These are phyloP conservation scores for Aspergillus arachidicola DNA, from an alignment of 2,329 filamentous ascomycete species.

Conservation along the genomic window DNA sequence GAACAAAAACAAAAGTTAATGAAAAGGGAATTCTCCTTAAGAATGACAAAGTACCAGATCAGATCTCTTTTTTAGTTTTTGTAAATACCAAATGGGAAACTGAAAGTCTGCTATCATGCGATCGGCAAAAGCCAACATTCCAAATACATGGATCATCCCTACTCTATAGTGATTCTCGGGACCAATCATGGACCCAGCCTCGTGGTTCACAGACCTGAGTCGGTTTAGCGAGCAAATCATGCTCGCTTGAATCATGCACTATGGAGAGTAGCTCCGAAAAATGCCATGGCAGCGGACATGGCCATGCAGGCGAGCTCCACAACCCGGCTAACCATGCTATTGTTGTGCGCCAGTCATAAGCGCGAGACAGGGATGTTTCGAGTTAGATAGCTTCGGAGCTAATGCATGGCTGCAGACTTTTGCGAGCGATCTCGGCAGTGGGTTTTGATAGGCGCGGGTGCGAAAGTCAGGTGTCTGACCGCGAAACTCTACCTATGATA, in stretches of 20 bases:
- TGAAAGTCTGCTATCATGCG: constrained; percentile 18
- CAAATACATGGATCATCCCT: constrained; percentile 21
- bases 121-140: constrained; percentile 15
- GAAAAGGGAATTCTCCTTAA: too few species aligned
- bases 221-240: background rate
- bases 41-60: too few species aligned
- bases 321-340: constrained; percentile 9
- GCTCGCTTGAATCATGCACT: background rate
- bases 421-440: constrained; percentile 3
- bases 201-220: background rate
- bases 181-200: constrained; percentile 1
- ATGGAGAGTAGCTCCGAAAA: background rate
- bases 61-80: background rate
- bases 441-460: background rate
- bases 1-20: background rate
- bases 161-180: constrained; percentile 3
- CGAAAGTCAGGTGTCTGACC: background rate
- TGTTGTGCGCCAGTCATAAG: constrained; percentile 8
- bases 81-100: background rate
- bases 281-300: background rate
- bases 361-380: constrained; percentile 12
- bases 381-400: constrained; percentile 12
- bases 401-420: constrained; percentile 15
- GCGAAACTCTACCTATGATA: constrained; percentile 3
- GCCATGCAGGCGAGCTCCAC: constrained; percentile 12